A percentile compares a stretch with the other conserved stretches of the same genome.
Conservation (phyloP, 2,329 filamentous ascomycete species). For the Colletotrichum scovillei region DNA sequence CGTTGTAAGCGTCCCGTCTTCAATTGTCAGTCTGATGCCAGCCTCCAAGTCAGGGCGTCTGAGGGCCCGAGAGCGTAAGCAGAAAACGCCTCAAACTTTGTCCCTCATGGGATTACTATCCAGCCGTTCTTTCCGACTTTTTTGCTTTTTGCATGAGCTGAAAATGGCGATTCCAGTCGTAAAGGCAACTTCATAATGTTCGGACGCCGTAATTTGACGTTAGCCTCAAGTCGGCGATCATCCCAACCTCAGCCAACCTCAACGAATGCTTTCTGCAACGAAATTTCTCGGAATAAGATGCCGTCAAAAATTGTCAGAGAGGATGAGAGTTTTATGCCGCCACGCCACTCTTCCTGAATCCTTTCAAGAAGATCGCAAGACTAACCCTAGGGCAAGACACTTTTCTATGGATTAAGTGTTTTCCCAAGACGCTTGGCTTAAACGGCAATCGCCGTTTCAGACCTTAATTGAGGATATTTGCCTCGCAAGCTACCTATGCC, state of each 20-base stretch:
- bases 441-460: not conserved
- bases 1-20: slow-evolving; percentile 2
- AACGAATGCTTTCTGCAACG: not conserved
- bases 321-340: not conserved
- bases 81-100: not conserved
- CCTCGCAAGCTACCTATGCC: not conserved
- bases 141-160: not conserved
- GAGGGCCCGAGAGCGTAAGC: not conserved
- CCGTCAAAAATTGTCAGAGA: not conserved
- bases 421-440: not conserved
- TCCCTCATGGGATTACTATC: not conserved
- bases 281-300: not conserved
- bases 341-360: not conserved
- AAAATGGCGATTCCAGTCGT: not conserved
- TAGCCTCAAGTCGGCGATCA: not conserved
- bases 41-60: not conserved
- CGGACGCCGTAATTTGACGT: not conserved
- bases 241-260: not conserved
- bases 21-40: not conserved
- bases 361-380: not conserved
- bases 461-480: not conserved
- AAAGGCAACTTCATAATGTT: not conserved
- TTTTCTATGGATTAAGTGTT: too few species aligned
- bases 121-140: not conserved
- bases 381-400: not conserved